phyloP scores from a whole-genome alignment of 2,329 filamentous ascomycete genomes.

The Pezicula carpinea region DNA sequence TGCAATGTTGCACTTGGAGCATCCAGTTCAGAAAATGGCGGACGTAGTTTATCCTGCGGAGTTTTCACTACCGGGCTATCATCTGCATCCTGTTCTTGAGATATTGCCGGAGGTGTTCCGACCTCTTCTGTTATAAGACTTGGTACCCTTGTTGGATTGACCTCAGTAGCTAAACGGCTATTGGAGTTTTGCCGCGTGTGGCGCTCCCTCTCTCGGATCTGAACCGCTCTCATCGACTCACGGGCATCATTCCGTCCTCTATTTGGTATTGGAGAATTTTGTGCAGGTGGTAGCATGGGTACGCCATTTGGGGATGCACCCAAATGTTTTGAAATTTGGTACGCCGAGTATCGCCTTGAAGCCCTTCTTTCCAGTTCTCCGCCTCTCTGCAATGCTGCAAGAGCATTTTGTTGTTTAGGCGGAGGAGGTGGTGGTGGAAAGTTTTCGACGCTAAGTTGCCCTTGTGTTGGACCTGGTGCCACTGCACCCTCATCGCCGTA shows the following conservation, averaged over 20 bases:
- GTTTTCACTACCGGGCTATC: constrained; percentile 39
- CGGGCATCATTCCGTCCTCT: constrained; percentile 70
- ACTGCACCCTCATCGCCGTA: constrained; percentile 54
- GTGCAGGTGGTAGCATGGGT: constrained; percentile 78
- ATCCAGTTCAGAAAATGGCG: constrained; percentile 18
- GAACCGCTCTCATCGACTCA: constrained; percentile 75
- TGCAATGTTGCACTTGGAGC: constrained; percentile 52
- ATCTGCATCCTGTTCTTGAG: constrained; percentile 30
- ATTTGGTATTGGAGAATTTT: constrained; percentile 80
- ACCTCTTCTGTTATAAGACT: constrained; percentile 56
- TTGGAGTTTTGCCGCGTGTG: constrained; percentile 37
- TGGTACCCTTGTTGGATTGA: constrained; percentile 56
- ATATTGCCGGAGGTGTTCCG: constrained; percentile 20
- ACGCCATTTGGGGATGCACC: constrained; percentile 77
- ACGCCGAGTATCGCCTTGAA: constrained; percentile 89
- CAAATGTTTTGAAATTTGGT: constrained; percentile 93
- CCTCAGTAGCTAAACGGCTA: constrained; percentile 46
- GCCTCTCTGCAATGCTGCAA: constrained; percentile 85
- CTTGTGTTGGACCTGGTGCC: constrained; percentile 37
- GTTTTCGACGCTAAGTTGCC: constrained; percentile 48
- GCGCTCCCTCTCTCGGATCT: constrained; percentile 51
- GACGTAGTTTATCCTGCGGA: constrained; percentile 55
- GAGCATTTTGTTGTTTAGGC: constrained; percentile 83
- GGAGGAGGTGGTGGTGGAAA: constrained; percentile 74
- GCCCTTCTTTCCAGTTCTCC: constrained; percentile 90